These are phyloP conservation scores for Melanopsichium pennsylvanicum DNA, from an alignment of 1,284 basidiomycete species.

Conservation along the genomic window DNA sequence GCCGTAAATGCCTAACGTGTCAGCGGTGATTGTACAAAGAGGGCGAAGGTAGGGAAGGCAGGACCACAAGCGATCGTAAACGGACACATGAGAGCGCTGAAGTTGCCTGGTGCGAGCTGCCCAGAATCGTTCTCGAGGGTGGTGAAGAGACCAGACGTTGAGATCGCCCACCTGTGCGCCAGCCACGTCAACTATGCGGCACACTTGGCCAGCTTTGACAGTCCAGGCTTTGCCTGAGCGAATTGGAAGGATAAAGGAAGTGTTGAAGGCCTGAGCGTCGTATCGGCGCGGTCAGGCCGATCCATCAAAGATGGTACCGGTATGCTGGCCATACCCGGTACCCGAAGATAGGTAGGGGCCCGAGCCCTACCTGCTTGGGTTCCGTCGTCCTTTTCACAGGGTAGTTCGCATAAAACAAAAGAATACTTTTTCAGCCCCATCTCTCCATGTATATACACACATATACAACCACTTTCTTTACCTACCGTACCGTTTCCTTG, in stretches of 20 bases:
- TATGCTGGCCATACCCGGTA: no score
- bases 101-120: constrained; percentile 31
- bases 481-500: no score
- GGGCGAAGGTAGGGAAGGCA: constrained; percentile 33
- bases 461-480: no score
- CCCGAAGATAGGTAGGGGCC: no score
- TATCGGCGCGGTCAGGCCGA: constrained; percentile 6
- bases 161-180: constrained; percentile 22
- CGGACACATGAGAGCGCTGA: constrained; percentile 29
- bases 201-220: constrained; percentile 16
- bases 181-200: constrained; percentile 8
- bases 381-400: no score
- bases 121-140: constrained; percentile 35
- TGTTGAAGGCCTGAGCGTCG: not conserved
- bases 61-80: constrained; percentile 32
- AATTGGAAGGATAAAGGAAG: constrained; percentile 10
- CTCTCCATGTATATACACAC: no score
- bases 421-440: no score
- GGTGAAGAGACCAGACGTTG: constrained; percentile 23
- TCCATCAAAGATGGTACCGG: no score
- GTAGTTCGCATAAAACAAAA: no score
- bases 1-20: constrained; percentile 16
- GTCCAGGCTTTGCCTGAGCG: constrained; percentile 21
- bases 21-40: constrained; percentile 32
- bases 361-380: no score